Base-by-base conservation (phyloP, 2,329 filamentous ascomycete genomes). In the Penicillium rolfsii region DNA sequence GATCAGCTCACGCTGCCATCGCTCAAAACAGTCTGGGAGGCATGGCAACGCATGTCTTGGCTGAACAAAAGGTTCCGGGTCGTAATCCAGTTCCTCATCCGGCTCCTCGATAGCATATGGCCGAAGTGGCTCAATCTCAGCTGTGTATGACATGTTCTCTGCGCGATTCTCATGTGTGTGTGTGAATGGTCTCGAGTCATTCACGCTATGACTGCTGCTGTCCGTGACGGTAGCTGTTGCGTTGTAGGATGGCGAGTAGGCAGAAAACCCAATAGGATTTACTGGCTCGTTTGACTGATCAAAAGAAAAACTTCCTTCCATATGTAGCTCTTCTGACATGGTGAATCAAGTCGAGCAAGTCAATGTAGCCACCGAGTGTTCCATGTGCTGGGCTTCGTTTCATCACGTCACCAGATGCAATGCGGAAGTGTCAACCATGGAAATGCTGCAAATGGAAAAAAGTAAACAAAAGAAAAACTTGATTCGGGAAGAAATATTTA, bases 51-150 rank as follows among this genome's bases (percentile, higher is more conserved):
- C 52, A 30, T 46, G 52, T n/a, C 50, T 52, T 30, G 46, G 48
- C 38, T 43, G 49, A 8, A 52, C 26, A 16, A 30, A n/a, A 28
- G 54, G 30, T 11, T 49, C 45, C 7, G 67, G 41, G 2, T 74
- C 70, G 36, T 75, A 71, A 14, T 71, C 71, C 7, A 74, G 71
- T 52, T 77, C 75, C 36, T 75, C 72, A 16, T 72, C 71, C 7
- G 74, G 71, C 52, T 77, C 75, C 59, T 76, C 75, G n/a, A 77
- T 70, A 28, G 67, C 73, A 63, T 80, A 80, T 16, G 79, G 79
- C 22, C 65, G 70, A 22, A 80, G 65, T 3, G 76, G 67, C 57
- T 75, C 69, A 12, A 70, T 62, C 55, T 73, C 65, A 28, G 2
- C 33, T 3, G 19, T 41, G 26, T 48, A 43, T 45, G 26, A 30